Evolutionary conservation across 2,329 filamentous ascomycete species (phyloP).

Genomic region (Achaetomium macrosporum): DNA sequence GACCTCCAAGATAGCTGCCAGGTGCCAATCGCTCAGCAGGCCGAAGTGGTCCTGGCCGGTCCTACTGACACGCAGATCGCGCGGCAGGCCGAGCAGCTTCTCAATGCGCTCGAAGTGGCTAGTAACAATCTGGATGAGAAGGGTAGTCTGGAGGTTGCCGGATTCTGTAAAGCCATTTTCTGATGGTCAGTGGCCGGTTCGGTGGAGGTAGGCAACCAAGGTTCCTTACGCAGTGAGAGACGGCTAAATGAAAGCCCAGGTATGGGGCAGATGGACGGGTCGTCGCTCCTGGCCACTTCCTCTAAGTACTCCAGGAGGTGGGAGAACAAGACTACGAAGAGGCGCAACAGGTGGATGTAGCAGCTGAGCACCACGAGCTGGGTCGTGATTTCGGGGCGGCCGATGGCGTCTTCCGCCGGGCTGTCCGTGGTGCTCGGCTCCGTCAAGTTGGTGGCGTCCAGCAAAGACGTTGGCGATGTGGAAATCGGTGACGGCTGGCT

Average conservation of each 20-base stretch:
- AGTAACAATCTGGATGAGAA: constrained; percentile 12
- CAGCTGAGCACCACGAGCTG: constrained; percentile 9
- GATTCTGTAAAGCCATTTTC: not conserved
- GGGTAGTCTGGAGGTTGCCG: constrained; percentile 11
- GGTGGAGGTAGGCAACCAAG: too few relatives aligned
- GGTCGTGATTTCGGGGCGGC: not conserved
- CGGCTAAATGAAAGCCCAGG: not conserved
- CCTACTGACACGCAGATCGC: constrained; percentile 6
- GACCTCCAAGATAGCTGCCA: too few relatives aligned
- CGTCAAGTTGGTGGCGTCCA: too few relatives aligned
- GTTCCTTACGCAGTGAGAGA: too few relatives aligned
- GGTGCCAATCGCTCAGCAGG: too few relatives aligned
- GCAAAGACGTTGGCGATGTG: too few relatives aligned
- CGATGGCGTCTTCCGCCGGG: too few relatives aligned
- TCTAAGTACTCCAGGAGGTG: constrained; percentile 7
- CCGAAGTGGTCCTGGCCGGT: too few relatives aligned
- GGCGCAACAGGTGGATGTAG: constrained; percentile 11
- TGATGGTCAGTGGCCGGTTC: too few relatives aligned
- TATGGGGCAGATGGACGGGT: constrained; percentile 1
- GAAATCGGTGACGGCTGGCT: too few relatives aligned
- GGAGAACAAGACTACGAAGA: constrained; percentile 10
- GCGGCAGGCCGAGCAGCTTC: constrained; percentile 8
- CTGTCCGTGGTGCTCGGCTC: too few relatives aligned
- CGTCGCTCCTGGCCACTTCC: not conserved
- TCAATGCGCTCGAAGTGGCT: constrained; percentile 12